These are phyloP conservation scores for Populus hybrid DNA, from an alignment of 441 rosid genomes.

Conservation along the genomic window DNA sequence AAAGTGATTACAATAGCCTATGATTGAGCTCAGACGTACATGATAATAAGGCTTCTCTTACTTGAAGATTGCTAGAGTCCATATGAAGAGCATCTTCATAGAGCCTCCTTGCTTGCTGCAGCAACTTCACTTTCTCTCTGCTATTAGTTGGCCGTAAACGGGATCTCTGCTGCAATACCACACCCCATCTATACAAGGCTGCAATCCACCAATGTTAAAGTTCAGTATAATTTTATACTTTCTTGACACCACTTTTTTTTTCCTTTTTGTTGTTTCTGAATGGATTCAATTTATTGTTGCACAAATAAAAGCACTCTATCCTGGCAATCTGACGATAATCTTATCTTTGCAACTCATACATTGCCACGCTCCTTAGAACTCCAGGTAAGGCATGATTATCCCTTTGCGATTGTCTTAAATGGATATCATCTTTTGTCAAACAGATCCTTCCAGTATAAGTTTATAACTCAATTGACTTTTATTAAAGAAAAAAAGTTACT, in stretches of 20 bases:
- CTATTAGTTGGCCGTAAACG: conserved; percentile 45
- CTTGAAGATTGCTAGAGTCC: conserved; percentile 51
- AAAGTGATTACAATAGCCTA: conserved; percentile 19
- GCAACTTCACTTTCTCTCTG: conserved; percentile 58
- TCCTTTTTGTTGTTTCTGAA: neutral
- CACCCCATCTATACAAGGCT: conserved; percentile 75
- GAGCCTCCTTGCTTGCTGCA: conserved; percentile 59
- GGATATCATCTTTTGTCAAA: neutral
- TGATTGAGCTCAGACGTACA: conserved; percentile 54
- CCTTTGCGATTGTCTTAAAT: neutral
- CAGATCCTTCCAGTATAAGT: neutral
- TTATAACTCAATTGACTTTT: neutral
- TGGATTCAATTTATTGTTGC: neutral
- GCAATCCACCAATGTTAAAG: conserved; percentile 22
- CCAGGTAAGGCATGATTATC: neutral
- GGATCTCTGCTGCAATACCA: conserved; percentile 65
- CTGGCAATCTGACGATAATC: neutral
- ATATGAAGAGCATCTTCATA: conserved; percentile 69
- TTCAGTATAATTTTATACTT: neutral
- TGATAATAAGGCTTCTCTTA: conserved; percentile 50
- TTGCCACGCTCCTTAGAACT: neutral
- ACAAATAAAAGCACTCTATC: neutral
- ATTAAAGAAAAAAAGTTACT: conserved; percentile 8
- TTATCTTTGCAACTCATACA: neutral
- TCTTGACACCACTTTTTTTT: neutral